Evolutionary conservation across 805 yeast species (phyloP).

Genomic region (Saccharomycopsis sp.): DNA sequence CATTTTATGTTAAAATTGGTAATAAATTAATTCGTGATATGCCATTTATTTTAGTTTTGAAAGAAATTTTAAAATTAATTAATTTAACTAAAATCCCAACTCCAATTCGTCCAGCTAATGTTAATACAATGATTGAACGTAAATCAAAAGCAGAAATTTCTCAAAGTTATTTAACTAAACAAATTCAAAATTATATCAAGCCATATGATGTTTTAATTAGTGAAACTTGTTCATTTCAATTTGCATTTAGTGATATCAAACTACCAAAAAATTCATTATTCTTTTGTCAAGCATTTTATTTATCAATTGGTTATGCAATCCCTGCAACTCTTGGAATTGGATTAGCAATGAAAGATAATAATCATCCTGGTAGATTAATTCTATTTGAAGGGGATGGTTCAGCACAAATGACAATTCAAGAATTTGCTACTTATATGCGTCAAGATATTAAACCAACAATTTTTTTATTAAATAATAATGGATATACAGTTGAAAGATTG

Average conservation of each 20-base stretch:
- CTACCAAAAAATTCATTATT: conserved; percentile 44
- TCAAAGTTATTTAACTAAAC: conserved; percentile 34
- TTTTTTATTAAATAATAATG: conserved; percentile 71
- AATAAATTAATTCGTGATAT: conserved; percentile 30
- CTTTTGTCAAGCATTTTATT: conserved; percentile 63
- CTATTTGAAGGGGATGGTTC: conserved; percentile 88
- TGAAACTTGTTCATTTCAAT: conserved; percentile 80
- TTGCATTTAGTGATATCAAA: conserved; percentile 58
- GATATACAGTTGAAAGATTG: conserved; percentile 84
- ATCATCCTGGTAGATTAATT: conserved; percentile 43
- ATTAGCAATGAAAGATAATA: conserved; percentile 51
- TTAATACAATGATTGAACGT: conserved; percentile 21
- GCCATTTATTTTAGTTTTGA: conserved; percentile 41
- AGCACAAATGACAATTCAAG: conserved; percentile 91
- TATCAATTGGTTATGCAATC: conserved; percentile 82
- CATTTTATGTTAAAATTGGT: conserved; percentile 41
- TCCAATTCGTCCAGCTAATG: conserved; percentile 16
- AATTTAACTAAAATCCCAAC: conserved; percentile 23
- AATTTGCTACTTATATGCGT: conserved; percentile 54
- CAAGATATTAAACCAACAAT: conserved; percentile 54
- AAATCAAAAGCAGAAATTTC: conserved; percentile 31
- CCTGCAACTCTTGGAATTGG: conserved; percentile 83
- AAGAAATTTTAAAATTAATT: conserved; percentile 29
- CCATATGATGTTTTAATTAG: conserved; percentile 64
- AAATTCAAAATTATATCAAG: conserved; percentile 34